A percentile compares a stretch with the other conserved stretches of the same genome.
These are phyloP conservation scores for Colletotrichum endophyticum DNA, from an alignment of 2,329 filamentous ascomycete species.

Conservation along the genomic window DNA sequence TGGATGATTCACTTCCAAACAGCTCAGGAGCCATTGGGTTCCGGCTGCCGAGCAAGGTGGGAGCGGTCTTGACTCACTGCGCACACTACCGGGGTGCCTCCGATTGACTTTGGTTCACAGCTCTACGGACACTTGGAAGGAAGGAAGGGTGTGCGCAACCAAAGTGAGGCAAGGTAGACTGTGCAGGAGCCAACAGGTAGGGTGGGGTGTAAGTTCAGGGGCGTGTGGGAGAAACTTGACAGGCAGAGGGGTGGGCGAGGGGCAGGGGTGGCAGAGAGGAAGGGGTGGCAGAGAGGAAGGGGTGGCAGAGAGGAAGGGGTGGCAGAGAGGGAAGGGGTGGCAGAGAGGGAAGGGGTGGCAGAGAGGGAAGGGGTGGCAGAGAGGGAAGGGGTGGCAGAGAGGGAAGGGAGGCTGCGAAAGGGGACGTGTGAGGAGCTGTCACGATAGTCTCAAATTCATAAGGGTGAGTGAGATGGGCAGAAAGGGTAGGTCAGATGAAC, in stretches of 20 bases:
- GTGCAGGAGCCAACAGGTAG: neutral
- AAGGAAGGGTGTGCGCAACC: neutral
- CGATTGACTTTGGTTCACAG: neutral
- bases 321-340: neutral
- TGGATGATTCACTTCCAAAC: neutral
- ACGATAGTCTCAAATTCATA: neutral
- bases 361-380: no score
- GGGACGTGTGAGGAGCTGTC: neutral
- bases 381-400: no score
- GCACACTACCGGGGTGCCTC: neutral
- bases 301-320: neutral
- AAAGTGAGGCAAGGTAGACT: neutral
- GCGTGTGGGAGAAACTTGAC: neutral
- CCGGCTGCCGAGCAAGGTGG: neutral
- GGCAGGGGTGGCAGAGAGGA: no score
- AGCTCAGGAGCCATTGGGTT: neutral
- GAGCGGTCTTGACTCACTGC: neutral
- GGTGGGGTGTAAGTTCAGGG: neutral
- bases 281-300: no score
- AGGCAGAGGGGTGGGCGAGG: neutral
- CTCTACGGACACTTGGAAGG: fast-evolving
- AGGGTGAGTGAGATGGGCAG: neutral
- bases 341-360: no score
- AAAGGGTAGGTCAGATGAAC: neutral
- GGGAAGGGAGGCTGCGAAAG: neutral